Evolutionary conservation across 352 stramenopile species (phyloP).

Genomic region (Phytophthora niederhauseri): DNA sequence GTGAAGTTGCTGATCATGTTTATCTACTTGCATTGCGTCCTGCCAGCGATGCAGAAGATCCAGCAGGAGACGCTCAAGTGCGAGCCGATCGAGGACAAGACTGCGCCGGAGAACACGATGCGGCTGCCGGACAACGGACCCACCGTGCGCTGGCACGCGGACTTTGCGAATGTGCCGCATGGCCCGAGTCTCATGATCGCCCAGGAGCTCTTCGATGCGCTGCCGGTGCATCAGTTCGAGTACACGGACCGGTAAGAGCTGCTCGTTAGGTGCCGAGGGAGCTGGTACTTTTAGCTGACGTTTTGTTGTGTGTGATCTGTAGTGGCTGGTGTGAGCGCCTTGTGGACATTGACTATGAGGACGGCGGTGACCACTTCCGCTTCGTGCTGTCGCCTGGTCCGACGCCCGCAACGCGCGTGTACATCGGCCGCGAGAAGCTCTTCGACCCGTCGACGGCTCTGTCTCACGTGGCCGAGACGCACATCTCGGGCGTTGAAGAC

Average conservation of each 20-base stretch:
- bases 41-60: constrained; percentile 80
- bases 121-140: constrained; percentile 54
- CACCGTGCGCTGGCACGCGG: constrained; percentile 87
- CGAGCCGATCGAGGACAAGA: constrained; percentile 41
- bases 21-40: constrained; percentile 6
- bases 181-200: constrained; percentile 89
- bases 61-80: constrained; percentile 89
- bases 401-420: constrained; percentile 92
- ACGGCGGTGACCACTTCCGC: constrained; percentile 88
- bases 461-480: constrained; percentile 32
- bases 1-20: constrained; percentile 8
- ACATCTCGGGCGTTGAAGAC: constrained; percentile 34
- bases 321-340: constrained; percentile 95
- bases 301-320: constrained; percentile 4
- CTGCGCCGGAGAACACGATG: constrained; percentile 48
- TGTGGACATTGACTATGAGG: constrained; percentile 90
- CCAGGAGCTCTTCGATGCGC: constrained; percentile 95
- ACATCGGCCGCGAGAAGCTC: constrained; percentile 83
- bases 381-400: constrained; percentile 94
- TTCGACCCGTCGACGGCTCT: constrained; percentile 60
- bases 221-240: constrained; percentile 96
- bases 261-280: background rate
- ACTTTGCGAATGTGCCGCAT: constrained; percentile 78
- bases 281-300: background rate
- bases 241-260: constrained; percentile 81